phyloP scores from a whole-genome alignment of 2,329 filamentous ascomycete genomes.

The Colletotrichum eleusines region DNA sequence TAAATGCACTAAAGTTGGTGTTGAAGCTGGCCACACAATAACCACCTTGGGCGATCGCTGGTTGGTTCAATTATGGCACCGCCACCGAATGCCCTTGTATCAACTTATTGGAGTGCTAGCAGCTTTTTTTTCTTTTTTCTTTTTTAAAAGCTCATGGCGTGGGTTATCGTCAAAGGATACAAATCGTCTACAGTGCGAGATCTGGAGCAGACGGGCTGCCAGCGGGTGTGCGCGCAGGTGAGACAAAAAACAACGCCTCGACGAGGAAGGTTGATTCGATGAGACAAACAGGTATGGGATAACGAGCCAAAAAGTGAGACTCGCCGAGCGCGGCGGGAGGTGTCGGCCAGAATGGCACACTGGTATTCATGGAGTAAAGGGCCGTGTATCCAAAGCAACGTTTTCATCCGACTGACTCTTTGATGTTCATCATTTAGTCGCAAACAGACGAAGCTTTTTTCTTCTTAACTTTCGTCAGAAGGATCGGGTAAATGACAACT shows the following conservation, averaged over 20 bases:
- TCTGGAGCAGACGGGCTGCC: neutral
- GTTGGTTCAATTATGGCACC: neutral
- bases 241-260: slow-evolving; percentile 8
- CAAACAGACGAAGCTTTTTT: slow-evolving; percentile 30
- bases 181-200: neutral
- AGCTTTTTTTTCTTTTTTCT: too few species aligned
- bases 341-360: neutral
- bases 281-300: slow-evolving; percentile 13
- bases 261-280: slow-evolving; percentile 24
- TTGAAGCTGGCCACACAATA: neutral
- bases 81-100: neutral
- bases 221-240: neutral
- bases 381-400: neutral
- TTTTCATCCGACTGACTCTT: slow-evolving; percentile 22
- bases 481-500: slow-evolving; percentile 15
- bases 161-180: slow-evolving; percentile 6
- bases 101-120: neutral
- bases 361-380: neutral
- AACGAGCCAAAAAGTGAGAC: slow-evolving; percentile 17
- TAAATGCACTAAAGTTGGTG: neutral
- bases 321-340: slow-evolving; percentile 30
- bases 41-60: neutral
- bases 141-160: too few species aligned
- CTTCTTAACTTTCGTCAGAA: slow-evolving; percentile 13
- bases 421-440: slow-evolving; percentile 12